Base-by-base conservation (phyloP, 805 yeast species). In the Suhomyces kilbournensis region DNA sequence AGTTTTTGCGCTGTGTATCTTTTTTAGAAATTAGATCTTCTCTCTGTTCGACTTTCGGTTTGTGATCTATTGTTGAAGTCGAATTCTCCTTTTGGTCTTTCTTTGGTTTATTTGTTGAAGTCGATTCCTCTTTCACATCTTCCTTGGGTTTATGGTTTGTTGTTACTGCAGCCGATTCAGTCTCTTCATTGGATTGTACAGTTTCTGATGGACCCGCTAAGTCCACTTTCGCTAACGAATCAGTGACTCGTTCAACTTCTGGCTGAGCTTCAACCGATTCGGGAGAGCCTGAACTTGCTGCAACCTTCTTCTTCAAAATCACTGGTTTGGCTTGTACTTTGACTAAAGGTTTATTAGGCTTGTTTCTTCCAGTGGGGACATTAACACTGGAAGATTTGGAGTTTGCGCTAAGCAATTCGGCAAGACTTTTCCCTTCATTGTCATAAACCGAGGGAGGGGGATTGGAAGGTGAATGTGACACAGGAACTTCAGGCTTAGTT, bases 231-330 rank as follows among this genome's bases (percentile, higher is more conserved):
- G 42, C 42, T 12, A 38, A 38, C 23, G 23, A 38, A 3, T 38
- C 42, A 5, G 42, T 19, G n/a, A 7, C 42, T 6, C 8, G 9
- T 8, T 19, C 23, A 38, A 38, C 19, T 17, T 38, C 42, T 38
- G 42, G 23, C 4, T 38, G 42, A 10, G 22, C 14, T 19, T 38
- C 42, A 2, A 38, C 23, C 17, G n/a, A 10, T 10, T 38, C 42
- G 15, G 40, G 40, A 1, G 17, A n/a, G n/a, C 23, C 22, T 38
- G 23, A 10, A 6, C 20, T 35, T 8, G 42, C 23, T 19, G 42
- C 9, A 5, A 47, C 48, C 39, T 70, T 72, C 61, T 75, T 75
- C 60, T 72, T 74, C 59, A 74, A 66, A 34, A 75, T 66, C 0
- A 70, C 67, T 1, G 78, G 77, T 48, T 73, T 74, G 14, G 57